Conservation (phyloP, 106 monocot species). For the Acorus gramineus region DNA sequence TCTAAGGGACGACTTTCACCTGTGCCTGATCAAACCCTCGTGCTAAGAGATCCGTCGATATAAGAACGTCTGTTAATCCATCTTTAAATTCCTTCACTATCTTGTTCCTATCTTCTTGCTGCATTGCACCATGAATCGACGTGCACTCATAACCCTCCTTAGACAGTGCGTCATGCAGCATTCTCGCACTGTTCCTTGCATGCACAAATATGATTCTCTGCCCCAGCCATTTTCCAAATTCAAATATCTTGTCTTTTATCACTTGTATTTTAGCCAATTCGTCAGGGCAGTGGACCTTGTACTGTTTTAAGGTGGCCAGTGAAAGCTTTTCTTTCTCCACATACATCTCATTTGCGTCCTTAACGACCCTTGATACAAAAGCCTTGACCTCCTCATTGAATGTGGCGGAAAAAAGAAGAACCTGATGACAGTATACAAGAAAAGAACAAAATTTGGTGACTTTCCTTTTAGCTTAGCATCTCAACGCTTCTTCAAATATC, state of each 20-base stretch:
- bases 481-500: too few species aligned
- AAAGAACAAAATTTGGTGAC: neutral
- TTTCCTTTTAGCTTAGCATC: too few species aligned
- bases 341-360: conserved; percentile 72
- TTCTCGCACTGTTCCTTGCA: conserved; percentile 67
- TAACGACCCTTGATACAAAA: conserved; percentile 61
- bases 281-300: conserved; percentile 77
- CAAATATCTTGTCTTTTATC: conserved; percentile 83
- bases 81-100: conserved; percentile 86
- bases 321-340: conserved; percentile 91
- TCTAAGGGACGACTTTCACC: conserved; percentile 20
- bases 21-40: conserved; percentile 92
- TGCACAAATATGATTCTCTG: conserved; percentile 93
- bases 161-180: conserved; percentile 44
- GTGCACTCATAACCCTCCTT: conserved; percentile 83
- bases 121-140: conserved; percentile 78
- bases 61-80: conserved; percentile 82
- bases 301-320: conserved; percentile 79
- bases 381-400: conserved; percentile 74
- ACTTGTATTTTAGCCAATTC: conserved; percentile 74
- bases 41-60: conserved; percentile 86
- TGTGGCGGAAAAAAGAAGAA: conserved; percentile 89
- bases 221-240: conserved; percentile 77
- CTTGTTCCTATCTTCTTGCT: conserved; percentile 66
- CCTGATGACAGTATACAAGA: conserved; percentile 29